Conservation (phyloP, 2,329 filamentous ascomycete genomes). For the Pestalotiopsis sp. region DNA sequence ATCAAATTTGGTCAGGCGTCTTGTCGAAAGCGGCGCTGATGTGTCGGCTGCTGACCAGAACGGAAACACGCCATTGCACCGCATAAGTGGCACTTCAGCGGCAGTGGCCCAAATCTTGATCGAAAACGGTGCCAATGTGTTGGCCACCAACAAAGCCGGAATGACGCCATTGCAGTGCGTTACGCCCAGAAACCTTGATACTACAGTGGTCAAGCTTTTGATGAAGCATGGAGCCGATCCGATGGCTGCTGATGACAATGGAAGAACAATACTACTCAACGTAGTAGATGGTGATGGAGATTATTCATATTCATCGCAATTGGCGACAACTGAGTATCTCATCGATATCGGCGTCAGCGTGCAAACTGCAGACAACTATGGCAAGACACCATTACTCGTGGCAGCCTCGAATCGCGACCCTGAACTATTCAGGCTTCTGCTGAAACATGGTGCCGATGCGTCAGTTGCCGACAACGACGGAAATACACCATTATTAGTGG, state of each 20-base stretch:
- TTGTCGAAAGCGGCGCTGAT: too few species aligned
- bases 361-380: too few species aligned
- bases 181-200: neutral
- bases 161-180: neutral
- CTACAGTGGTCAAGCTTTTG: neutral
- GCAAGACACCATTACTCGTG: neutral
- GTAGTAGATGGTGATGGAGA: too few species aligned
- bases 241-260: too few species aligned
- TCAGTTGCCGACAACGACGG: neutral
- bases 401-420: too few species aligned
- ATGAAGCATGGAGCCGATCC: neutral
- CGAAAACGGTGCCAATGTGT: neutral
- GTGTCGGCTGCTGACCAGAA: neutral
- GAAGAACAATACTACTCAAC: too few species aligned
- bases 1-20: too few species aligned
- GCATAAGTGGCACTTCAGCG: too few species aligned
- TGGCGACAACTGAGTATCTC: too few species aligned
- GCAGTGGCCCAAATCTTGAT: neutral
- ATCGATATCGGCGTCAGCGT: too few species aligned
- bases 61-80: neutral
- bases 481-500: neutral
- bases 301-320: too few species aligned
- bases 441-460: neutral
- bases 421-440: neutral
- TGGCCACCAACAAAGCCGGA: neutral